phyloP scores from a whole-genome alignment of 1,139 yeast genomes.

The Candida gigantensis region DNA sequence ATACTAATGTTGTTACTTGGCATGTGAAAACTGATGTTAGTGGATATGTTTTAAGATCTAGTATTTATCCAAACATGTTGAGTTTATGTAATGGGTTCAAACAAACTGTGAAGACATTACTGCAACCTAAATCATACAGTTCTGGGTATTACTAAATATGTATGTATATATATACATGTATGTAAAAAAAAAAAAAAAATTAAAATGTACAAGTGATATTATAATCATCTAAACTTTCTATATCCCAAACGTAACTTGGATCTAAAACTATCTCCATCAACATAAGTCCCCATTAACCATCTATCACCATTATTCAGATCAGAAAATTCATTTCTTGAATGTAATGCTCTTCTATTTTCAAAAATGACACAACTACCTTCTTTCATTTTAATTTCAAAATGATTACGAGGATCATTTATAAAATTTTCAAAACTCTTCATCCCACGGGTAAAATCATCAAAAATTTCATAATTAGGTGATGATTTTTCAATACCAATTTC shows the following conservation, averaged over 20 bases:
- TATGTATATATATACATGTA: no score
- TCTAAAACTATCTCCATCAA: conserved; percentile 71
- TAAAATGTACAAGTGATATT: no score
- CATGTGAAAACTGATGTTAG: conserved; percentile 85
- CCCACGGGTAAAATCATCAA: conserved; percentile 58
- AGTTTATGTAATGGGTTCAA: conserved; percentile 94
- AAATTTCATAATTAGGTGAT: conserved; percentile 22
- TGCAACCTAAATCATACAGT: conserved; percentile 5
- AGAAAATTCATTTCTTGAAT: conserved; percentile 65
- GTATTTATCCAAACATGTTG: conserved; percentile 82
- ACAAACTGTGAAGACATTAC: conserved; percentile 44
- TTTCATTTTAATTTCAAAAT: conserved; percentile 54
- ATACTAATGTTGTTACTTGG: conserved; percentile 79
- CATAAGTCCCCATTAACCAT: conserved; percentile 79
- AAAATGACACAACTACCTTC: conserved; percentile 71
- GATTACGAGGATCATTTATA: conserved; percentile 57
- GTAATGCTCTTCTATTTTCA: conserved; percentile 72
- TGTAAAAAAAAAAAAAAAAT: no score
- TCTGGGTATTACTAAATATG: conserved; percentile 8
- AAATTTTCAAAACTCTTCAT: conserved; percentile 58
- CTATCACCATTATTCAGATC: conserved; percentile 55
- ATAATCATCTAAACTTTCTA: no score
- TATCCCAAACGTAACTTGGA: conserved; percentile 53
- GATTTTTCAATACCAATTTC: no score
- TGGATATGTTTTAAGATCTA: conserved; percentile 79